Percentiles rank a stretch among this genome's conserved stretches.
Conservation (phyloP, 257 asterid genomes). For the Gentiana dahurica region DNA sequence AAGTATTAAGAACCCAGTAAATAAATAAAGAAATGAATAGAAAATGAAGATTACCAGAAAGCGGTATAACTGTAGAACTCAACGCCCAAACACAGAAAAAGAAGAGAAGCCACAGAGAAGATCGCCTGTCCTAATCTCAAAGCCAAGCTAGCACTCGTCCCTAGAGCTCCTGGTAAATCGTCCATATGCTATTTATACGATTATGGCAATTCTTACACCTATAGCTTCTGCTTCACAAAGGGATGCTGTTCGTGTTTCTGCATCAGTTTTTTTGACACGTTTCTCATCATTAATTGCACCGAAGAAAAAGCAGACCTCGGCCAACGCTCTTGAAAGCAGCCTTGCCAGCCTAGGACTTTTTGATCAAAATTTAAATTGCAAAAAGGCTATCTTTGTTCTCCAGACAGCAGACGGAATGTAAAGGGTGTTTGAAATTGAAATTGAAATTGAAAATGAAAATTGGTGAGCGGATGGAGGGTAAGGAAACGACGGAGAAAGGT, state of each 20-base stretch:
- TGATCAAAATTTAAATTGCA: too few relatives aligned
- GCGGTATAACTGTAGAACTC: constrained; percentile 91
- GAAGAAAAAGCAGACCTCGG: too few relatives aligned
- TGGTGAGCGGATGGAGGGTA: too few relatives aligned
- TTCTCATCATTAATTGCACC: constrained; percentile 1
- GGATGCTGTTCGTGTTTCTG: too few relatives aligned
- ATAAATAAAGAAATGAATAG: background rate
- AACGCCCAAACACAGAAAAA: constrained; percentile 85
- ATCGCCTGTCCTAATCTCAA: constrained; percentile 78
- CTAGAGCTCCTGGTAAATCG: constrained; percentile 81
- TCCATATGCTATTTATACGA: constrained; percentile 41
- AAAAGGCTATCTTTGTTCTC: too few relatives aligned
- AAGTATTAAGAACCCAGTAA: background rate
- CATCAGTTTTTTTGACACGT: too few relatives aligned
- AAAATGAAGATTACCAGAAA: constrained; percentile 53
- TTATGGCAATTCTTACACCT: background rate
- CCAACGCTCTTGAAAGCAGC: too few relatives aligned
- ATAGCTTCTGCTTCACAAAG: background rate
- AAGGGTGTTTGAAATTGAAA: too few relatives aligned
- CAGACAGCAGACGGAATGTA: too few relatives aligned
- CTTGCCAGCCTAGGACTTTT: too few relatives aligned
- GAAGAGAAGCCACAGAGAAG: constrained; percentile 84
- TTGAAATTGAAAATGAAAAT: too few relatives aligned
- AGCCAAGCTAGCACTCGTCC: constrained; percentile 90
- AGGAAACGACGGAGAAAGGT: too few relatives aligned